Evolutionary conservation across 23 red algal genomes (phyloP).

Genomic region (Cyanidioschyzon merolae): DNA sequence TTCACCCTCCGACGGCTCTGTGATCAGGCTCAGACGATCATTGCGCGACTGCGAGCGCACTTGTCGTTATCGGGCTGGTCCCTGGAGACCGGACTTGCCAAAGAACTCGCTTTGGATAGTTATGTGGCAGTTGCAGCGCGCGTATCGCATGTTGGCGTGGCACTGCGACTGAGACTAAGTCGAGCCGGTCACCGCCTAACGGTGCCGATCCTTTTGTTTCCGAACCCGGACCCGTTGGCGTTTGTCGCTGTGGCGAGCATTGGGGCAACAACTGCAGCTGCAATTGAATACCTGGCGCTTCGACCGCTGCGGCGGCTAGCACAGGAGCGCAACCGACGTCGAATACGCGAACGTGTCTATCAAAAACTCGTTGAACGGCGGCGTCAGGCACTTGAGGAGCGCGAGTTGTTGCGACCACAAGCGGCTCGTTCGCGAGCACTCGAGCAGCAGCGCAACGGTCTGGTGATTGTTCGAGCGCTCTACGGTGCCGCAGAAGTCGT

Average conservation of each 20-base stretch:
- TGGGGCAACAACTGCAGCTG: conserved; percentile 16
- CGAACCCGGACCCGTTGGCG: conserved; percentile 11
- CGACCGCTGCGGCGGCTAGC: conserved; percentile 31
- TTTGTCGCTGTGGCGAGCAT: background rate
- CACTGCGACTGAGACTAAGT: conserved; percentile 10
- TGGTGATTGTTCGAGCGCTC: conserved; percentile 60
- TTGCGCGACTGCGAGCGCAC: background rate
- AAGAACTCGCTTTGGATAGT: conserved; percentile 17
- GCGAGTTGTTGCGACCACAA: conserved; percentile 33
- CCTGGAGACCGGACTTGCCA: conserved; percentile 21
- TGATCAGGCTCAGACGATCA: background rate
- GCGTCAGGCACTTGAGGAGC: conserved; percentile 38
- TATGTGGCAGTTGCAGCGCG: background rate
- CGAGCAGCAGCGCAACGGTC: conserved; percentile 53
- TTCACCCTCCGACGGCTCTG: background rate
- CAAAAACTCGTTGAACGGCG: conserved; percentile 26
- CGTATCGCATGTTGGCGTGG: conserved; percentile 10
- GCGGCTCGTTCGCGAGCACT: conserved; percentile 30
- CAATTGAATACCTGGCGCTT: conserved; percentile 30
- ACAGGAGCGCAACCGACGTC: conserved; percentile 23
- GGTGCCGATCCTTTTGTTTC: conserved; percentile 15
- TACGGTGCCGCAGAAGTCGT: conserved; percentile 43
- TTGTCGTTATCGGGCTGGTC: conserved; percentile 13
- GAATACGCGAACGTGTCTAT: conserved; percentile 18
- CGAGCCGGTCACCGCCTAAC: conserved; percentile 17